Base-by-base conservation (phyloP, 352 stramenopile genomes). In the Pythium sp. region DNA sequence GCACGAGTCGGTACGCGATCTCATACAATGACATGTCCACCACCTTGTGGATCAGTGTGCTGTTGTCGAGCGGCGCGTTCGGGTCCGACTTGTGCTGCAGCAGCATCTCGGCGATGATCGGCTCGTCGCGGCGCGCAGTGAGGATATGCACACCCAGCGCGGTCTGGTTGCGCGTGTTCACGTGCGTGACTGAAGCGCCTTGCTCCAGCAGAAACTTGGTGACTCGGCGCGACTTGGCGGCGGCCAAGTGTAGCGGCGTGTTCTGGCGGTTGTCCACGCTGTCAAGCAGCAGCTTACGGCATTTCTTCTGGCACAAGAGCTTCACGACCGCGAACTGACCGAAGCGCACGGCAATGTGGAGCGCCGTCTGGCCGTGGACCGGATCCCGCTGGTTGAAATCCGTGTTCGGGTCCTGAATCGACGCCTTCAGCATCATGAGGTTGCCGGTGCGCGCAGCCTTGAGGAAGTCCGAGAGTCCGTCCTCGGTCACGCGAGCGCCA, bases 191-290 rank as follows among this genome's bases (percentile, higher is more conserved):
- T 36, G 83, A 75, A 1, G 88, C 88, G 28, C 79, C 81, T 5
- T 92, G 75, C 61, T 95, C 86, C 18, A 95, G 77, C 41, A 95
- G 34, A 38, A 84, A 92, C 77, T 94, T 93, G 67, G 87, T 94
- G 43, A 95, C 82, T 8, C 87, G 86, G 3, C 86, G 84, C 53
- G 87, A 95, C 64, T 92, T 92, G 32, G 86, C 87, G n/a, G 83
- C 72, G 9, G 87, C 87, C 22, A 95, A 55, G 58, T 95, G 87
- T 59, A 95, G 60, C 8, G 87, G 81, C 9, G 87, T 93, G 78
- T 95, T 95, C 51, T 83, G 61, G 20, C 87, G 82, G 46, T 80
- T 79, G 75, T 95, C 87, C 2, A 85, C 77, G 26, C 82, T 80
- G 68, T 93, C 84, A 53, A 95, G 78, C 3, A 95, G 74, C 54